Conservation (phyloP, 2,329 filamentous ascomycete genomes). For the Hypoxylon sp. region DNA sequence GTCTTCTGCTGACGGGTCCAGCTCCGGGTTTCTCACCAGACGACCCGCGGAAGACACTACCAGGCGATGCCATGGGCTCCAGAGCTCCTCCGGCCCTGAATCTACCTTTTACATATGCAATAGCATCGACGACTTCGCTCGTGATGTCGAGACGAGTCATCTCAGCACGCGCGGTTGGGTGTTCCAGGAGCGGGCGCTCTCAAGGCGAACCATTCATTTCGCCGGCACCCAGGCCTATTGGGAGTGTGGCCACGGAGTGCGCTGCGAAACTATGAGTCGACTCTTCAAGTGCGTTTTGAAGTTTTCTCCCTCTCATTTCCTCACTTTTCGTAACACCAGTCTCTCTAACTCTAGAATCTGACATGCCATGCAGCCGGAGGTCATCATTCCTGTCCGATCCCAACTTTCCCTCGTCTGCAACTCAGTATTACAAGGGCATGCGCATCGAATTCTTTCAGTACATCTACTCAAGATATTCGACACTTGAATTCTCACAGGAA, state of each 20-base stretch:
- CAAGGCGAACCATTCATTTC: conserved; percentile 51
- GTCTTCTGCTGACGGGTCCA: not conserved
- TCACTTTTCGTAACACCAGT: not conserved
- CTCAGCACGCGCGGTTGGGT: conserved; percentile 8
- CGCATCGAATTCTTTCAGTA: not conserved
- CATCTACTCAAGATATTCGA: conserved; percentile 2
- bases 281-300: conserved; percentile 3
- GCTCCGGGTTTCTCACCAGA: not conserved
- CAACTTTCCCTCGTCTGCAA: not conserved
- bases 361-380: not conserved
- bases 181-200: conserved; percentile 49
- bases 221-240: conserved; percentile 49
- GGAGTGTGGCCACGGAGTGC: conserved; percentile 48
- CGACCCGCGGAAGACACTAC: not conserved
- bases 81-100: not conserved
- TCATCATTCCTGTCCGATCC: conserved; percentile 2
- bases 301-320: too few species aligned
- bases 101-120: conserved; percentile 36
- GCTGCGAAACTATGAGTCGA: conserved; percentile 41
- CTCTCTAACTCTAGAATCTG: not conserved
- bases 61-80: not conserved
- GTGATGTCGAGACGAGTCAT: not conserved
- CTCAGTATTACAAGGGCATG: not conserved
- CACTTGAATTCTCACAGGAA: not conserved
- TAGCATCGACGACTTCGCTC: conserved; percentile 39